phyloP scores from a whole-genome alignment of 2,329 filamentous ascomycete species.

The Thielaviopsis ethacetica region DNA sequence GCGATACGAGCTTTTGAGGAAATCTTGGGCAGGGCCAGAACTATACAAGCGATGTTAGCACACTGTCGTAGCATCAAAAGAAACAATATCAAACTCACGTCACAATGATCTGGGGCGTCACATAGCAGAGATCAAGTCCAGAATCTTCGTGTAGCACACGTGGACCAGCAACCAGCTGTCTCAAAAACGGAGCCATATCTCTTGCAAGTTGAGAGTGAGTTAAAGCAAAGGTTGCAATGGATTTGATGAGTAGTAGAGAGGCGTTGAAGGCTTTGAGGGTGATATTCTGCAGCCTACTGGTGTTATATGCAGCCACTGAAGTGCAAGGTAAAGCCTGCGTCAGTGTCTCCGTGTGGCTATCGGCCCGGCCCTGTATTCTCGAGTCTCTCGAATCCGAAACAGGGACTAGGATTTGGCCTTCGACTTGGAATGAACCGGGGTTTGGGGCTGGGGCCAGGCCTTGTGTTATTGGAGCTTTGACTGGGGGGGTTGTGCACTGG shows the following conservation, averaged over 20 bases:
- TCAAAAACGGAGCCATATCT: conserved; percentile 55
- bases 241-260: neutral
- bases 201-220: conserved; percentile 5
- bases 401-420: neutral
- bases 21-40: conserved; percentile 77
- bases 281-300: neutral
- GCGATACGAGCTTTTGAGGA: conserved; percentile 81
- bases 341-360: neutral
- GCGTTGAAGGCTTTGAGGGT: neutral
- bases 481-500: neutral
- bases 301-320: conserved; percentile 1
- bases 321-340: neutral
- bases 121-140: conserved; percentile 86
- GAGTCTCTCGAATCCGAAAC: neutral
- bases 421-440: neutral
- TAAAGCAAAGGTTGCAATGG: conserved; percentile 3
- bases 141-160: conserved; percentile 72
- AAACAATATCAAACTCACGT: conserved; percentile 29
- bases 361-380: neutral
- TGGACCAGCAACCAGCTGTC: conserved; percentile 82
- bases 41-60: neutral
- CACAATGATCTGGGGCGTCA: conserved; percentile 61
- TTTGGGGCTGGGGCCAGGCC: neutral
- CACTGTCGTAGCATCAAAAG: neutral
- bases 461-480: neutral